Conservation (phyloP, 2,329 filamentous ascomycete species). For the Colletotrichum eleusines region DNA sequence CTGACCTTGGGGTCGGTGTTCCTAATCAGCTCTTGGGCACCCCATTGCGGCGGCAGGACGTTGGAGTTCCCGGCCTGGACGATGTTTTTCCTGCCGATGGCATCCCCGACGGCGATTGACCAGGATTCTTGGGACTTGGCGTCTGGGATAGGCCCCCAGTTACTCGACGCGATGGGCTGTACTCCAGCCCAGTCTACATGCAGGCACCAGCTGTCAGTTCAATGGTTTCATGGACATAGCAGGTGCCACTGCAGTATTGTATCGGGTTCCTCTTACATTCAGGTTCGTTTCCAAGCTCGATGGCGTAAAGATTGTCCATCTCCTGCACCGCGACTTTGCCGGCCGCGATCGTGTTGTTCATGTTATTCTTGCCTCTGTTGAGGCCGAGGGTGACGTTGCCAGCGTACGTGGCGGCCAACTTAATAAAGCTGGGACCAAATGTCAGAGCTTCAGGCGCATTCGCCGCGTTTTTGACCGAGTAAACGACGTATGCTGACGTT, state of each 20-base stretch:
- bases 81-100: constrained; percentile 50
- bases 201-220: neutral
- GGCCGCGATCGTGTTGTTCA: constrained; percentile 66
- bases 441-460: constrained; percentile 64
- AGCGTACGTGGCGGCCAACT: constrained; percentile 60
- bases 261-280: constrained; percentile 56
- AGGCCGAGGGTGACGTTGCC: constrained; percentile 65
- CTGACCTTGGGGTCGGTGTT: constrained; percentile 52
- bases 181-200: constrained; percentile 50
- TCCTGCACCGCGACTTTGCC: constrained; percentile 57
- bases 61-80: constrained; percentile 59
- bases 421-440: constrained; percentile 65
- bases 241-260: neutral
- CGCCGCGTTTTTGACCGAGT: constrained; percentile 59
- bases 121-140: constrained; percentile 56
- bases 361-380: constrained; percentile 65
- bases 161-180: constrained; percentile 54
- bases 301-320: constrained; percentile 64
- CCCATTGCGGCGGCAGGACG: constrained; percentile 52
- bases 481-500: constrained; percentile 60
- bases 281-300: constrained; percentile 70
- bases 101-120: constrained; percentile 52
- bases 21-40: constrained; percentile 54
- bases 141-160: constrained; percentile 53
- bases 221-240: neutral